Evolutionary conservation across 768 basidiomycete genomes (phyloP).

Genomic region (Mycena vulgaris): DNA sequence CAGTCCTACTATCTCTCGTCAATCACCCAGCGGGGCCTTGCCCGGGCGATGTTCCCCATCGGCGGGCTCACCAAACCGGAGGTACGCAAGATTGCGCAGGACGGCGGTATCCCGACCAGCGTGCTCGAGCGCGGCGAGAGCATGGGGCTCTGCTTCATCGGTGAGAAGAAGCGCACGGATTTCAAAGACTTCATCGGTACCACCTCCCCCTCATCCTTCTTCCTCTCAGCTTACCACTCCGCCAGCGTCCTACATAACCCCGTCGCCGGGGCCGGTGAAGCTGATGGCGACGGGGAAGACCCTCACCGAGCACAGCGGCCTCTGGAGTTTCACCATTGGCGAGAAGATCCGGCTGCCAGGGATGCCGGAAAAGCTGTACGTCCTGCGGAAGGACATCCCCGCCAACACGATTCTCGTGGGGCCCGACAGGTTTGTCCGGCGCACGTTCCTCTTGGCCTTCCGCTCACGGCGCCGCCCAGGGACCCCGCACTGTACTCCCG

Average conservation of each 20-base stretch:
- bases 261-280: slow-evolving; percentile 79
- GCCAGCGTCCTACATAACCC: slow-evolving; percentile 82
- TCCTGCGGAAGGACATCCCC: slow-evolving; percentile 76
- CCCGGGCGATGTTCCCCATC: slow-evolving; percentile 86
- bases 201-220: too few relatives aligned
- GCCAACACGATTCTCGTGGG: slow-evolving; percentile 84
- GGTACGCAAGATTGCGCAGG: slow-evolving; percentile 80
- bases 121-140: slow-evolving; percentile 82
- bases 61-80: slow-evolving; percentile 75
- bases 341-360: slow-evolving; percentile 82
- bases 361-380: slow-evolving; percentile 74
- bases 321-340: slow-evolving; percentile 91
- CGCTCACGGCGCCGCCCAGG: slow-evolving; percentile 50
- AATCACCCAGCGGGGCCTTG: slow-evolving; percentile 75
- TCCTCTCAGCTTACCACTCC: background rate
- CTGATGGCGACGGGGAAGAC: slow-evolving; percentile 67
- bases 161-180: slow-evolving; percentile 66
- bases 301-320: slow-evolving; percentile 76
- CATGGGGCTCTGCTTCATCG: slow-evolving; percentile 97
- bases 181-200: slow-evolving; percentile 63
- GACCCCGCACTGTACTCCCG: slow-evolving; percentile 70
- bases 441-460: background rate
- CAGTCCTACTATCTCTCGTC: slow-evolving; percentile 94
- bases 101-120: slow-evolving; percentile 72
- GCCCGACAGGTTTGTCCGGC: slow-evolving; percentile 68